Evolutionary conservation across 78 protist species (phyloP), one percentile per base, ranked within the genome.

Genomic region (Guillardia theta): DNA sequence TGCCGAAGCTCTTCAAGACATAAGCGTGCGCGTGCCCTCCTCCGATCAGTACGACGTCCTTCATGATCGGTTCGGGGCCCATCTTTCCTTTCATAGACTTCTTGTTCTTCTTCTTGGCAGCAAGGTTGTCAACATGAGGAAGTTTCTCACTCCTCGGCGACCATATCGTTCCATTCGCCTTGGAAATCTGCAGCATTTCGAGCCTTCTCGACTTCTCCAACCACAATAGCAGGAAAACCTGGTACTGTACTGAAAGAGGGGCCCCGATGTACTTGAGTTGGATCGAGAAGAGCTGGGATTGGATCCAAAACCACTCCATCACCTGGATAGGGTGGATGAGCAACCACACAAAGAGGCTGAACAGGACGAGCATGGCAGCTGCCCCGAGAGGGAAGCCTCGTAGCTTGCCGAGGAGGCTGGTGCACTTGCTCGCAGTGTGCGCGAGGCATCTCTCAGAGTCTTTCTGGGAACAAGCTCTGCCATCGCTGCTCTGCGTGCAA

Each of bases 21-120:
- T 94, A 88, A 37, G 45, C 95, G 95, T 94, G 95, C 44, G 95
- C 21, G 88, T 94, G 95, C 1, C 95, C 95, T n/a, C 95, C 95
- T 24, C 95, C 95, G 54, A 94, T 33, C 44, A 94, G 95, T 19
- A 94, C 95, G 1, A 94, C 88, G 24, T 94, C 95, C 44, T 87
- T 83, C 33, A 94, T 22, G 15, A 92, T 18, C 47, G 94, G 94
- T 27, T 44, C 44, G 37, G 50, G 48, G 8, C 48, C 90, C 90
- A 70, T 70, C 62, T 53, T 53, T 18, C 12, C 18, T 18, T 58
- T 58, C 70, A 58, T 58, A 24, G 21, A 27, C 70, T 58, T 58
- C 70, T 58, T 58, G 39, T 24, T 24, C 4, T 36, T 24, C 45
- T 36, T 24, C 41, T 12, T 24, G 45, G 27, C 36, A 22, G 6